phyloP scores from a whole-genome alignment of 495 filamentous ascomycete genomes.

The Aspergillus homomorphus region DNA sequence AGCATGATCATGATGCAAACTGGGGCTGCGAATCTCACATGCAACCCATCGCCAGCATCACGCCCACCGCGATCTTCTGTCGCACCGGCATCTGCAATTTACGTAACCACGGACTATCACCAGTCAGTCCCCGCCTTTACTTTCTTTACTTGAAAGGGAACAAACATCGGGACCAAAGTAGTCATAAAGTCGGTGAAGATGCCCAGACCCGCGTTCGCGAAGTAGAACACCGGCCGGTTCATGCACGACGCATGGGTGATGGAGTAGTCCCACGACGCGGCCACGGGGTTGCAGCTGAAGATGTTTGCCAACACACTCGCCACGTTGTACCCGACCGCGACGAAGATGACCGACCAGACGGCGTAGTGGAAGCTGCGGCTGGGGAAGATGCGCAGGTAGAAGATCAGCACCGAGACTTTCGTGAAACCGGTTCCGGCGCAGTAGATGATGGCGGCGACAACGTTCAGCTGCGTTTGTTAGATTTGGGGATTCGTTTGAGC shows the following conservation, averaged over 20 bases:
- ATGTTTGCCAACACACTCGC: constrained; percentile 35
- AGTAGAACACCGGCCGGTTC: constrained; percentile 32
- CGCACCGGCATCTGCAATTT: constrained; percentile 32
- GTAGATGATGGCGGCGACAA: constrained; percentile 30
- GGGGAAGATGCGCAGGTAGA: constrained; percentile 50
- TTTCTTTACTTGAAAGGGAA: background rate
- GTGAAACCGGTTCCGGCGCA: constrained; percentile 36
- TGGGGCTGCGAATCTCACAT: constrained; percentile 24
- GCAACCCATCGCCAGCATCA: constrained; percentile 30
- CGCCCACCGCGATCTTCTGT: constrained; percentile 29
- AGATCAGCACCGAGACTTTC: constrained; percentile 45
- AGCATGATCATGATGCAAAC: background rate
- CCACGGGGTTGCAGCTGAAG: constrained; percentile 31
- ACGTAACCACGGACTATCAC: constrained; percentile 30
- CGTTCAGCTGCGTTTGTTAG: constrained; percentile 10
- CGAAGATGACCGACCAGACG: constrained; percentile 31
- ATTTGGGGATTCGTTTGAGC: background rate
- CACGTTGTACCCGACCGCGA: constrained; percentile 34
- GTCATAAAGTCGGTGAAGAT: constrained; percentile 39
- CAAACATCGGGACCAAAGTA: constrained; percentile 36
- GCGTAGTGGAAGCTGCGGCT: constrained; percentile 31
- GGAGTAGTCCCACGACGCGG: constrained; percentile 29
- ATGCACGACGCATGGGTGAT: constrained; percentile 28
- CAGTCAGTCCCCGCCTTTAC: background rate
- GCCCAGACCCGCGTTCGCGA: constrained; percentile 35